Base-by-base conservation (phyloP, 1,284 basidiomycete species). In the Irpex sp. region DNA sequence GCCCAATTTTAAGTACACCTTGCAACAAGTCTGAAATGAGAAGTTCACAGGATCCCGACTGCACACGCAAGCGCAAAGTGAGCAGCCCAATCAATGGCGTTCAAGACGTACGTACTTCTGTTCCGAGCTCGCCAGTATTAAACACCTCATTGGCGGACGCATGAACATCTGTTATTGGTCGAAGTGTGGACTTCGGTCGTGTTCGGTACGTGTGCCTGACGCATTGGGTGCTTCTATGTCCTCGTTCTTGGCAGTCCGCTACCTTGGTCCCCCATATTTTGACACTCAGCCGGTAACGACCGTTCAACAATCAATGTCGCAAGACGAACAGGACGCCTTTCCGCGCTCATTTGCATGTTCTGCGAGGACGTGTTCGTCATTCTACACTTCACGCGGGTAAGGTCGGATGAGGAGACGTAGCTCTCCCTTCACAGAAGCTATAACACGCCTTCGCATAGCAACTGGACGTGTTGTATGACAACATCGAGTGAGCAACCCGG, bases 91-190 rank as follows among this genome's bases (percentile, higher is more conserved):
- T 51, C 49, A n/a, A 13, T 51, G n/a, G n/a, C 49, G 49, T 51
- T n/a, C 19, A 51, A 26, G 40, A 15, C 17, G 49, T 51, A 51
- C 49, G 15, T 21, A 51, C 49, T 7, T 51, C 13, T 51, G 49
- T 51, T 51, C 49, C 49, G 49, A 31, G 13, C 21, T 19, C 59
- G 56, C 56, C 48, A 40, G 61, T 64, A 59, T 51, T 54, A 47
- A 47, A 17, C 13, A 49, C 40, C 49, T 21, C 17, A 51, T n/a
- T 44, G 49, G 49, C n/a, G 49, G 49, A 19, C 7, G 17, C 17
- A 19, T 51, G 49, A 17, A 17, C 11, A 17, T 11, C 13, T 51
- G 49, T 51, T 21, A 51, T 36, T 36, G 31, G 26, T 13, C 3
- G 19, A 36, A 44, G 40, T 11, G 4, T 44, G 31, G 54, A 9